Evolutionary conservation across 2,329 filamentous ascomycete species (phyloP), one percentile per base, ranked within the genome.

Genomic region (Arthrobotrys sphaeroides): DNA sequence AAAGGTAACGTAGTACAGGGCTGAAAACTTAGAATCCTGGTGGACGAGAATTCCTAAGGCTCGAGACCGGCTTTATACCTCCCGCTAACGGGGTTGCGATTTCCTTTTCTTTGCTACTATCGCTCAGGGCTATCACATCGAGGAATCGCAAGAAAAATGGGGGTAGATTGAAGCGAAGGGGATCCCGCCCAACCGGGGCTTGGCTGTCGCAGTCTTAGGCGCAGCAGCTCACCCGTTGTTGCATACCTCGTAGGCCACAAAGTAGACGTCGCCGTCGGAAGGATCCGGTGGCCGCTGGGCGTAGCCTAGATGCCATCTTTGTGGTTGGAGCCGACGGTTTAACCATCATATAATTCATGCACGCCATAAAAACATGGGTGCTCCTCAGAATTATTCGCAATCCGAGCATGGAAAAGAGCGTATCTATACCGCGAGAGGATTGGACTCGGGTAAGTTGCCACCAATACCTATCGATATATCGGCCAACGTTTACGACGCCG

Each of bases 151-250:
- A 38, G 51, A 55, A 22, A 24, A 22, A 13, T 10, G 18, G 2
- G 22, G 51, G 51, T 24, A 24, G 31, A 55, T 38, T 38, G 51
- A 55, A 55, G 51, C 51, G 51, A 55, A 20, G 31, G 9, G 13
- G 16, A 55, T 38, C 51, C 10, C 16, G 3, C 18, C 20, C 10
- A 38, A 2, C n/a, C 51, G 51, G 51, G 28, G 28, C n/a, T 33
- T 24, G 10, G 51, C 13, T 3, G 18, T n/a, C 10, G 24, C 28
- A 4, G 31, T 16, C 31, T 36, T n/a, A 36, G 16, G 5, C 10
- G 51, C 18, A n/a, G 51, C 10, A 22, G 9, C 31, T 38, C 38
- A 55, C 24, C 51, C 51, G 28, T 24, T 22, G 51, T 55, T 55
- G 31, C 51, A 55, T 38, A 9, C 22, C 7, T n/a, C n/a, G n/a